These are phyloP conservation scores for Henckelia pumila DNA, from an alignment of 257 asterid genomes.

Conservation along the genomic window DNA sequence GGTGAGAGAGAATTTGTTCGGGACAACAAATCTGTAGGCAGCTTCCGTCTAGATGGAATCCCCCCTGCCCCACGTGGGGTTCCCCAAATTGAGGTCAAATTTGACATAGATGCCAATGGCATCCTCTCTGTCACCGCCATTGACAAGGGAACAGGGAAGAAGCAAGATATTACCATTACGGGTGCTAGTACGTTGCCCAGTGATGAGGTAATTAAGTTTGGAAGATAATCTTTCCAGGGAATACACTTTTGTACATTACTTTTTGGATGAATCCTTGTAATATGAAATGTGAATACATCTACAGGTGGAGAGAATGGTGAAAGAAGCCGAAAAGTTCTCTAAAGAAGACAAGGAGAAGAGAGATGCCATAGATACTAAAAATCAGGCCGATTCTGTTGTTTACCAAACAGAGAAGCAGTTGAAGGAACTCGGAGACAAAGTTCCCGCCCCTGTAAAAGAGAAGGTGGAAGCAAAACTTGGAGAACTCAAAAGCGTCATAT, in stretches of 20 bases:
- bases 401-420: conserved; percentile 98
- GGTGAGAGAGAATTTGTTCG: conserved; percentile 34
- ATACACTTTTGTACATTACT: neutral
- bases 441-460: conserved; percentile 82
- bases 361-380: conserved; percentile 94
- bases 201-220: conserved; percentile 60
- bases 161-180: conserved; percentile 92
- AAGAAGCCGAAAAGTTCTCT: conserved; percentile 86
- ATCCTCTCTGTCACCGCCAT: conserved; percentile 81
- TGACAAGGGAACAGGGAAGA: conserved; percentile 96
- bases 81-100: conserved; percentile 36
- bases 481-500: conserved; percentile 79
- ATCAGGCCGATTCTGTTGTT: conserved; percentile 89
- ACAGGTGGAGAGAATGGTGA: conserved; percentile 94
- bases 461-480: conserved; percentile 91
- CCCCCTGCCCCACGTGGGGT: conserved; percentile 39
- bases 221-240: neutral
- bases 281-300: neutral
- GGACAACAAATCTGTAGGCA: conserved; percentile 35
- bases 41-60: conserved; percentile 30
- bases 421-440: conserved; percentile 94
- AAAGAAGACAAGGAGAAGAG: conserved; percentile 98
- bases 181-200: conserved; percentile 97
- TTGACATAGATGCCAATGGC: conserved; percentile 40
- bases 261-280: neutral